Base-by-base conservation (phyloP, 2,329 filamentous ascomycete species). In the Colletotrichum ledebouriae region DNA sequence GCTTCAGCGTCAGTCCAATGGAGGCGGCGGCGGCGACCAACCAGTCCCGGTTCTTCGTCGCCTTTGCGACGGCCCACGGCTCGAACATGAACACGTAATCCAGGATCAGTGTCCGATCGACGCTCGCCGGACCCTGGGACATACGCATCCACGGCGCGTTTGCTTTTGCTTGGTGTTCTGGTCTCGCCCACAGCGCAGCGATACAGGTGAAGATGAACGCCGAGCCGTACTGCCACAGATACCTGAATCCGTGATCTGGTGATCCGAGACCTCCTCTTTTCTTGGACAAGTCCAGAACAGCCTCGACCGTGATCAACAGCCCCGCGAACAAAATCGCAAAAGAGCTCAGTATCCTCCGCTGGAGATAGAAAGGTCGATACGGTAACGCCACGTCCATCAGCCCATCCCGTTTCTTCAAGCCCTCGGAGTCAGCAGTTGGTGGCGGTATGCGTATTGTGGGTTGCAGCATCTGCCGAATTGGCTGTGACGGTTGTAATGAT, bases 91-190 rank as follows among this genome's bases (percentile, higher is more conserved):
- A 76, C 13, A 75, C 63, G 17, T 79, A 79, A 69, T 82, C 80
- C 20, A 82, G 71, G 46, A 82, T 70, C 41, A 82, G 68, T 15
- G 77, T 78, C 60, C 73, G 73, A 50, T 78, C 74, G 12, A 75
- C 74, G 29, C 73, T 70, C 6, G 72, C 70, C 10, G 78, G 72
- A 2, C 71, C 75, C 17, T 74, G 73, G 6, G 75, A 71, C 70
- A 82, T 72, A 2, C 76, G 76, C 3, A 76, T 67, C 80, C 80
- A 82, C 1, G 80, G 80, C 39, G 80, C 79, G 1, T 74, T 72
- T 10, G 73, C 70, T 46, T 78, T 78, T n/a, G 78, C 73, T 65
- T 82, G 80, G 60, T 78, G 79, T 55, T 82, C 80, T 10, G 79
- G 78, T 15, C 80, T 74, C 10, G 70, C 71, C 79, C 80, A 82